phyloP scores from a whole-genome alignment of 768 basidiomycete species.

The Lepiota subincarnata region DNA sequence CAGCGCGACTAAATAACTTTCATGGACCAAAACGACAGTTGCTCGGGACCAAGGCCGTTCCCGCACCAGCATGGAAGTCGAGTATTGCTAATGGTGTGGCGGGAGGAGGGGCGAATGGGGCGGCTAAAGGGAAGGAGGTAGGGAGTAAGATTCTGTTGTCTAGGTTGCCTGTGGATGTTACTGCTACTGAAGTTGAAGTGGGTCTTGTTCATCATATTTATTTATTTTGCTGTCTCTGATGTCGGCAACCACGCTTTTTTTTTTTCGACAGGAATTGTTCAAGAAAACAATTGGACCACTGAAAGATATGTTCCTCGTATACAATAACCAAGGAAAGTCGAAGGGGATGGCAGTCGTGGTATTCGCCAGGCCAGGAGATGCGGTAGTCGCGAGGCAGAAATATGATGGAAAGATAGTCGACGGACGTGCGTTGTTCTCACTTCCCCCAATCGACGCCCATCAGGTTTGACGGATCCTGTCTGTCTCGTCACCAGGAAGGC shows the following conservation, averaged over 20 bases:
- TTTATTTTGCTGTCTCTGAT: neutral
- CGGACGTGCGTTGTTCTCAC: slow-evolving; percentile 39
- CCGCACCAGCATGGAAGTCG: slow-evolving; percentile 59
- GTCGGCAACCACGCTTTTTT: slow-evolving; percentile 3
- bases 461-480: neutral
- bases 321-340: slow-evolving; percentile 70
- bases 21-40: slow-evolving; percentile 53
- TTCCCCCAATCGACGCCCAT: neutral
- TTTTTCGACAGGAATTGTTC: slow-evolving; percentile 56
- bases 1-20: slow-evolving; percentile 40
- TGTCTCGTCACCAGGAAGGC: slow-evolving; percentile 42
- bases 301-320: slow-evolving; percentile 65
- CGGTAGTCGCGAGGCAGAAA: slow-evolving; percentile 56
- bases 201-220: slow-evolving; percentile 14
- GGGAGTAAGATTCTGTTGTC: slow-evolving; percentile 71
- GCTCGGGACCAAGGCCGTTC: slow-evolving; percentile 53
- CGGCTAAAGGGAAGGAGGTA: slow-evolving; percentile 30
- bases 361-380: slow-evolving; percentile 63
- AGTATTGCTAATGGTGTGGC: slow-evolving; percentile 18
- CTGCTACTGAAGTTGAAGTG: slow-evolving; percentile 66
- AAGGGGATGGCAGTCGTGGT: slow-evolving; percentile 78
- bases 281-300: slow-evolving; percentile 72
- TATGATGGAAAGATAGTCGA: slow-evolving; percentile 79
- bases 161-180: slow-evolving; percentile 63
- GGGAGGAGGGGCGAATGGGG: slow-evolving; percentile 13